Conservation (phyloP, 768 basidiomycete species). For the Phanerodontia chrysosporium region DNA sequence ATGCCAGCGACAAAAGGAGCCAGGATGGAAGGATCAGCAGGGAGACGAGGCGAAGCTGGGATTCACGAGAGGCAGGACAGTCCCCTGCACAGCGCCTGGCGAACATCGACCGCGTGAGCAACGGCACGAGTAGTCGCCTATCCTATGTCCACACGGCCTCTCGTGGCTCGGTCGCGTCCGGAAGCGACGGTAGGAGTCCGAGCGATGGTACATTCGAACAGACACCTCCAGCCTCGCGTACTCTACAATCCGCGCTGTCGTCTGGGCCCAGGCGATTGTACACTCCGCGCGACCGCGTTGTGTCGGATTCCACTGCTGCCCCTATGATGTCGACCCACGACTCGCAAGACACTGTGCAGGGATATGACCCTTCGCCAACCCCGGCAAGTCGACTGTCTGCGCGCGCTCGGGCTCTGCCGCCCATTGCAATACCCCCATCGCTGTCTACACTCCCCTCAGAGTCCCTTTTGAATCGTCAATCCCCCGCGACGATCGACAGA, state of each 20-base stretch:
- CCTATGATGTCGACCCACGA: conserved; percentile 16
- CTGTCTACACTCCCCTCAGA: conserved; percentile 60
- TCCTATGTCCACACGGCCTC: conserved; percentile 9
- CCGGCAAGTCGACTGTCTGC: conserved; percentile 37
- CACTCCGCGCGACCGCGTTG: conserved; percentile 52
- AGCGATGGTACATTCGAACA: conserved; percentile 17
- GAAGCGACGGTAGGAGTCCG: conserved; percentile 25
- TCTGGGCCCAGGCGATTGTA: conserved; percentile 48
- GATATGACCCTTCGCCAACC: conserved; percentile 45
- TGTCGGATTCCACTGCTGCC: conserved; percentile 22
- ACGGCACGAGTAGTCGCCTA: conserved; percentile 11
- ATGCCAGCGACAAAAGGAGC: conserved; percentile 40
- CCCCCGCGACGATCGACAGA: conserved; percentile 20
- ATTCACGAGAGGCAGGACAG: conserved; percentile 24
- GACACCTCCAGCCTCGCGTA: conserved; percentile 19
- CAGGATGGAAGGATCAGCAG: conserved; percentile 55
- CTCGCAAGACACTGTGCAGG: conserved; percentile 27
- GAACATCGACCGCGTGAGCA: conserved; percentile 16
- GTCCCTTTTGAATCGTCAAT: conserved; percentile 28
- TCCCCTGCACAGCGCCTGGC: conserved; percentile 24
- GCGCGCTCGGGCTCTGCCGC: conserved; percentile 43
- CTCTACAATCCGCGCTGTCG: conserved; percentile 14
- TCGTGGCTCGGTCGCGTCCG: conserved; percentile 24
- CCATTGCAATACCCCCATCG: conserved; percentile 54
- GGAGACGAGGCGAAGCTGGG: conserved; percentile 45